Evolutionary conservation across 2,329 filamentous ascomycete genomes (phyloP), one percentile per base, ranked within the genome.

Genomic region (Canariomyces notabilis): DNA sequence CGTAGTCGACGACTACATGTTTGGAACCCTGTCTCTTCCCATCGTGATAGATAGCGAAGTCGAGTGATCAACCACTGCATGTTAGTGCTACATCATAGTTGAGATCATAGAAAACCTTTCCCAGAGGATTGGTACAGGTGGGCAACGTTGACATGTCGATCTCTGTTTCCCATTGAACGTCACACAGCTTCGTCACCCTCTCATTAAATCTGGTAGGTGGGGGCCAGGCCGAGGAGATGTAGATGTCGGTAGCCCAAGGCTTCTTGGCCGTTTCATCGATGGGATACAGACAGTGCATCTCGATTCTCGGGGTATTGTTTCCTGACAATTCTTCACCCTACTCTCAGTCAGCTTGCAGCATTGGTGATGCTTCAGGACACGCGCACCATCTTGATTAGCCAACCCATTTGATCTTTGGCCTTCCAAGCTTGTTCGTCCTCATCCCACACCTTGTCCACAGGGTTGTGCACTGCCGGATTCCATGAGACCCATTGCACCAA

Each of bases 41-140:
- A 1, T 50, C 37, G 21, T 54, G 50, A 5, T 54, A 45, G 7
- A 58, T 36, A 2, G 46, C 40, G 26, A 58, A 55, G 15, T 49
- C 46, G 0, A 47, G 26, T 1, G 43, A 44, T 2, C 51, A 50
- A 0, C 43, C 51, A 6, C n/a, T 37, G 38, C 43, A 51, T 0
- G 35, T 46, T 54, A 58, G 57, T 33, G 52, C 39, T 2, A 50
- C 15, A 0, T 36, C 34, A 32, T 26, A 58, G 0, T 42, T 6
- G 1, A 59, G 21, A 2, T 33, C 2, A n/a, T 35, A 37, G 32
- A 39, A 55, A 1, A 44, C 20, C n/a, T 47, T 45, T 0, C 41
- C 40, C 0, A 44, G 1, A 0, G 22, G 16, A 29, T 53, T 57
- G 2, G 19, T 47, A 14, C 18, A 53, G 0, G 34, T 21, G 0